Evolutionary conservation across 2,329 filamentous ascomycete species (phyloP), one percentile per base, ranked within the genome.

Genomic region (Hymenoscyphus linearis): DNA sequence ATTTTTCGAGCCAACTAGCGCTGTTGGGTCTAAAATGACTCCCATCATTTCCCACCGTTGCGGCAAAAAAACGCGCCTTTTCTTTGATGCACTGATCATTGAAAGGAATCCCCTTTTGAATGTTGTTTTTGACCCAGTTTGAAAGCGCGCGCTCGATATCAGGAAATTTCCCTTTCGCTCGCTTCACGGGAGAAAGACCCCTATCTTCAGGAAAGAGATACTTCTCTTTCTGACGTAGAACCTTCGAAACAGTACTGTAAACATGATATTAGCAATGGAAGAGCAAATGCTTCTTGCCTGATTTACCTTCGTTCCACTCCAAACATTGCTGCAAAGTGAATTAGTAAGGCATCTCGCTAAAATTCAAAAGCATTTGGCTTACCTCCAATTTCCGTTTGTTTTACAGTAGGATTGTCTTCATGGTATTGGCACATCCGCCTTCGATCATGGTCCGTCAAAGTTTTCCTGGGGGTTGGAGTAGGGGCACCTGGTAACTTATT

Each of bases 351-450:
- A 18, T 57, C 55, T 55, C 35, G 14, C 52, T 57, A 47, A 22
- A 62, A 50, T 58, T 14, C 40, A 56, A 27, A 53, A 14, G 10
- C 12, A n/a, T 54, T 10, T 37, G 55, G 74, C 84, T 75, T 79
- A 90, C 87, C 84, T 76, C 95, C 95, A 76, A 99, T 99, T 72
- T 98, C 93, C 18, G 92, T 95, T 78, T 99, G 95, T 77, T 96
- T 96, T 53, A 91, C 87, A 55, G 85, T 88, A 25, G 93, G 95
- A 72, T 98, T 88, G 65, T 96, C 89, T 73, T 95, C 89, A 69
- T 93, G 90, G 75, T 93, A 97, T 72, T 91, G 84, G 75, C 95
- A 99, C 93, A 99, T 99, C 52, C 86, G 84, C 67, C 92, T 85
- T 66, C 95, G 89, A 74, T 98, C 93, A 62, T 91, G 88, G 71